These are phyloP conservation scores for Mycena epipterygia DNA, from an alignment of 768 basidiomycete species.

Conservation along the genomic window DNA sequence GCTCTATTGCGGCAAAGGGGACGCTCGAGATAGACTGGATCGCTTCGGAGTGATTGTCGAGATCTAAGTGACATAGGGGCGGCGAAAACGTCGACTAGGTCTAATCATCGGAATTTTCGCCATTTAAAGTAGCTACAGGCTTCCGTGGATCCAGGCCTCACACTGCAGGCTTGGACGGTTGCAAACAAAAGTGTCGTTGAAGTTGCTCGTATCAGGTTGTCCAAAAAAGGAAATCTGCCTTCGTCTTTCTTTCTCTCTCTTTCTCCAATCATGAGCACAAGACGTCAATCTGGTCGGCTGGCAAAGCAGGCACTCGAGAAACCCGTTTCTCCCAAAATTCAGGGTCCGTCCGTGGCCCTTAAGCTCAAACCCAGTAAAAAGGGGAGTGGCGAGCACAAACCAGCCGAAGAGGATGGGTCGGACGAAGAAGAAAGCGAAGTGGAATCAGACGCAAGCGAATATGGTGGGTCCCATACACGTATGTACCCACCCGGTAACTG, in stretches of 20 bases:
- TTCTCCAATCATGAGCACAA: conserved; percentile 10
- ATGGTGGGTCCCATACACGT: neutral
- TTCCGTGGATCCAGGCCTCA: too few species aligned
- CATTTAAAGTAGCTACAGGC: too few species aligned
- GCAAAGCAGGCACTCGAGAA: neutral
- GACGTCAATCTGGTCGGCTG: conserved; percentile 19
- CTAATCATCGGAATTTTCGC: too few species aligned
- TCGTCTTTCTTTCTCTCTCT: neutral
- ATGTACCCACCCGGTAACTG: neutral
- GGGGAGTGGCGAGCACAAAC: neutral
- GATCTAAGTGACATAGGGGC: too few species aligned
- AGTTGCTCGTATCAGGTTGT: neutral
- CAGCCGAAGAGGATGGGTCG: neutral
- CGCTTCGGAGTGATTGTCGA: too few species aligned
- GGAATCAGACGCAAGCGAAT: conserved; percentile 19
- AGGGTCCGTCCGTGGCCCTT: neutral
- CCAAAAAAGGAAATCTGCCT: neutral
- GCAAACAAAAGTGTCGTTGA: too few species aligned
- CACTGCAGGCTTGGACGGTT: too few species aligned
- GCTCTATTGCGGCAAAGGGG: too few species aligned
- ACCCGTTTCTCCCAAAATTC: neutral
- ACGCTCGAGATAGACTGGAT: too few species aligned
- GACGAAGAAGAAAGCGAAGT: conserved; percentile 9
- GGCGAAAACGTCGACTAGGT: too few species aligned
- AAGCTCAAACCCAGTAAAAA: neutral